Conservation (phyloP, 2,329 filamentous ascomycete genomes). For the Hymenoscyphus scutula region DNA sequence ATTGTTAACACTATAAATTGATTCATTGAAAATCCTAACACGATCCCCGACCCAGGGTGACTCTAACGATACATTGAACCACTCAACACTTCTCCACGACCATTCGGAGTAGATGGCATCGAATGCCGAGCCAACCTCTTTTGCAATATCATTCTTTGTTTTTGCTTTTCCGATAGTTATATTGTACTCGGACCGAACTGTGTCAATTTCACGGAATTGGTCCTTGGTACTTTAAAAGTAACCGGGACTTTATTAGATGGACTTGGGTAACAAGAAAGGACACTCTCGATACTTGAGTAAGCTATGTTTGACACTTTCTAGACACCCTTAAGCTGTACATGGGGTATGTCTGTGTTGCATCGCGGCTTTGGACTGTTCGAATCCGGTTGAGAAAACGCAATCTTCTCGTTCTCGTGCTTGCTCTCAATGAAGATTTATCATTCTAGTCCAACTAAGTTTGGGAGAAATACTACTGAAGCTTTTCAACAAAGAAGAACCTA, state of each 20-base stretch:
- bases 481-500: neutral
- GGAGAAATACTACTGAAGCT: neutral
- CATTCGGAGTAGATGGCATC: too few relatives aligned
- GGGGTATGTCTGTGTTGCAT: neutral
- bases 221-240: neutral
- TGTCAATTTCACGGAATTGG: neutral
- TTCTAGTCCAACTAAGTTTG: neutral
- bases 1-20: too few relatives aligned
- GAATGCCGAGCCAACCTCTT: too few relatives aligned
- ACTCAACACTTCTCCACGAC: too few relatives aligned
- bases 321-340: neutral
- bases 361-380: neutral
- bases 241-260: neutral
- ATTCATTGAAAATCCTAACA: too few relatives aligned
- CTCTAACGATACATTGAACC: too few relatives aligned
- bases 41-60: too few relatives aligned
- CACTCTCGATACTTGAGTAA: neutral
- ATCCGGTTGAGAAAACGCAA: neutral
- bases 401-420: neutral
- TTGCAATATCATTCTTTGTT: too few relatives aligned
- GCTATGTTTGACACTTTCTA: neutral
- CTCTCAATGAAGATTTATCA: too few relatives aligned
- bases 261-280: neutral
- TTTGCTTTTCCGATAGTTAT: too few relatives aligned
- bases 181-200: too few relatives aligned